Conservation (phyloP, 805 yeast species). For the Saturnispora dispora region DNA sequence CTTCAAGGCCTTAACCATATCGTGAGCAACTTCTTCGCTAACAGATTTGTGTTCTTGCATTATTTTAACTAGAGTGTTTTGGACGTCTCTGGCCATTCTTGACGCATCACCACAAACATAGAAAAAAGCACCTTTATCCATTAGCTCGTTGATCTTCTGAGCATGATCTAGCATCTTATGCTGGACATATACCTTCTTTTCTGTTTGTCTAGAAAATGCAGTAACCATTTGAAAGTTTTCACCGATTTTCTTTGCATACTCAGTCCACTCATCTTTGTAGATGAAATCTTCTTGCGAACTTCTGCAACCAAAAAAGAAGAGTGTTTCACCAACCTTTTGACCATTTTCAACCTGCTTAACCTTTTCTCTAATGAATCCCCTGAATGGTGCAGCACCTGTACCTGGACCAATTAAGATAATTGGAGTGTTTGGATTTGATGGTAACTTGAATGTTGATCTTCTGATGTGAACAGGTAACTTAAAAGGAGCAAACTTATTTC, state of each 20-base stretch:
- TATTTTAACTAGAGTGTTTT: conserved; percentile 51
- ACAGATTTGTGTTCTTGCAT: conserved; percentile 37
- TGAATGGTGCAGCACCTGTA: conserved; percentile 93
- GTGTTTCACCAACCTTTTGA: conserved; percentile 50
- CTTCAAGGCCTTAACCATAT: conserved; percentile 63
- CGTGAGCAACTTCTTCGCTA: conserved; percentile 52
- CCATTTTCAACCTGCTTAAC: conserved; percentile 69
- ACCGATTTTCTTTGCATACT: conserved; percentile 74
- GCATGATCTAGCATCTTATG: conserved; percentile 45
- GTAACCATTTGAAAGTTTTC: conserved; percentile 35
- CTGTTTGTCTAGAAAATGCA: conserved; percentile 71
- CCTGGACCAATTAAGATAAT: conserved; percentile 92
- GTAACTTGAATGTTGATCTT: conserved; percentile 82
- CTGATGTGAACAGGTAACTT: conserved; percentile 74
- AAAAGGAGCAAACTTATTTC: conserved; percentile 40
- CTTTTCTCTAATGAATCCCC: conserved; percentile 75
- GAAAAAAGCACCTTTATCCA: conserved; percentile 58
- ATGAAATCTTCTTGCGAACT: conserved; percentile 68
- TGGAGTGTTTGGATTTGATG: conserved; percentile 64
- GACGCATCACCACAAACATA: conserved; percentile 95
- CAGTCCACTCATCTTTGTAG: conserved; percentile 85
- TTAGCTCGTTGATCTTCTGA: conserved; percentile 40
- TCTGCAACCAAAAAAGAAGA: conserved; percentile 84
- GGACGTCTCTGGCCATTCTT: conserved; percentile 87
- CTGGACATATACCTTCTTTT: conserved; percentile 71